These are phyloP conservation scores for Psidium guajava DNA, from an alignment of 345 rosid species.

Conservation along the genomic window DNA sequence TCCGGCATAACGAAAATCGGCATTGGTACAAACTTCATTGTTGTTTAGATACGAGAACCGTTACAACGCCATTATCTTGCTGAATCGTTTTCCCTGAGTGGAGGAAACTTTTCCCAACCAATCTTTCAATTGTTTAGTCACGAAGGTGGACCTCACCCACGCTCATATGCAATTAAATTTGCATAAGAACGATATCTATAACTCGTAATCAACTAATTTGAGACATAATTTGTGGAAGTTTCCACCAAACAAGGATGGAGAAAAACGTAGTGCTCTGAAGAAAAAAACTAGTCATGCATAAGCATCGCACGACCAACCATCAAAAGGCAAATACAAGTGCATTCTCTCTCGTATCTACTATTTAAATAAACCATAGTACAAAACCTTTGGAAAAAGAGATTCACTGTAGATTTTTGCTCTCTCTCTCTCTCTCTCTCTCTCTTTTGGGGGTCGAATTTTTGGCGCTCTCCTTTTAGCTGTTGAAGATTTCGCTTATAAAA, in stretches of 20 bases:
- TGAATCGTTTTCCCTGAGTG: background rate
- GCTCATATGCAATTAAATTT: background rate
- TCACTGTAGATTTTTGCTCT: rapidly evolving
- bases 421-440: background rate
- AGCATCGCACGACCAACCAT: background rate
- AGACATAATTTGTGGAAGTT: background rate
- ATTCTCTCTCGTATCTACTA: background rate
- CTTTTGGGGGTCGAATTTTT: background rate
- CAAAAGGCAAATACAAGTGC: background rate
- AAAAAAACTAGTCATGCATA: background rate
- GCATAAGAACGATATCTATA: background rate
- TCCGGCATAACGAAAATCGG: background rate
- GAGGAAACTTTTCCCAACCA: background rate
- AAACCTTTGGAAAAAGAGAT: background rate
- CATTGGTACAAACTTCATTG: background rate
- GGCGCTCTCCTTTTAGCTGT: background rate
- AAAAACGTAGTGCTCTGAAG: background rate
- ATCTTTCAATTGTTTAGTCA: background rate
- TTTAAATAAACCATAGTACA: background rate
- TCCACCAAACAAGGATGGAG: background rate
- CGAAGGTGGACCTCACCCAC: background rate
- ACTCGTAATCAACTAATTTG: background rate
- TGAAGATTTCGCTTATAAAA: background rate
- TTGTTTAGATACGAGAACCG: background rate
- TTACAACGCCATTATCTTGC: background rate